These are phyloP conservation scores for Inga leiocalycina DNA, from an alignment of 306 rosid species.

Conservation along the genomic window DNA sequence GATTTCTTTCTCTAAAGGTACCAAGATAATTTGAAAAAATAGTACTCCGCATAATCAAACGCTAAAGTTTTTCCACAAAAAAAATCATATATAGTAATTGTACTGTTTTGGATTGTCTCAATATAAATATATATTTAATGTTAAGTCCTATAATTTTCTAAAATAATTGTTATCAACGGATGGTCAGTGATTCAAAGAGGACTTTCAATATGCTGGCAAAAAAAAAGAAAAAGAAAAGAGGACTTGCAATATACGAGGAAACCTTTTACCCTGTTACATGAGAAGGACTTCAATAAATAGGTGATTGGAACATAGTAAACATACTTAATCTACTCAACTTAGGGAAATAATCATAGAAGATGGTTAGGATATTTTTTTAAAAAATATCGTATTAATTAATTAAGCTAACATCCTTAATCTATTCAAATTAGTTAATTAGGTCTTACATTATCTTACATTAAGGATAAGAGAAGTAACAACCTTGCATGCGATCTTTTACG, in stretches of 20 bases:
- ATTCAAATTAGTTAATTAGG: no score
- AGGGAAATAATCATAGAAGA: no score
- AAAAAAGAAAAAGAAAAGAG: neutral
- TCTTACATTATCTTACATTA: no score
- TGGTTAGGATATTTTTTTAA: no score
- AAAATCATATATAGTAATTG: neutral
- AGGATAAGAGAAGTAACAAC: no score
- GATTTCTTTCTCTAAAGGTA: no score
- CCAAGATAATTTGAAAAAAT: no score
- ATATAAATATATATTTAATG: neutral
- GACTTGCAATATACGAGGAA: neutral
- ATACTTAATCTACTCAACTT: no score
- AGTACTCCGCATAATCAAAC: neutral
- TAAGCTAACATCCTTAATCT: no score
- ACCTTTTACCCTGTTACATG: neutral
- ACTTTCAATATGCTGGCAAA: neutral
- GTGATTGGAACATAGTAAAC: neutral
- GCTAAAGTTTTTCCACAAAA: neutral
- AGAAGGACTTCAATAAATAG: neutral
- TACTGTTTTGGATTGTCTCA: neutral
- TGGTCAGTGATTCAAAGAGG: neutral
- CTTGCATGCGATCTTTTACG: no score
- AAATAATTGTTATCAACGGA: neutral
- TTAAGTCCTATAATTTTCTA: neutral
- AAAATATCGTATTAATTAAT: no score